Evolutionary conservation across 192 early-diverging fungal genomes (phyloP), one percentile per base, ranked within the genome.

Genomic region (Coemansia sp.): DNA sequence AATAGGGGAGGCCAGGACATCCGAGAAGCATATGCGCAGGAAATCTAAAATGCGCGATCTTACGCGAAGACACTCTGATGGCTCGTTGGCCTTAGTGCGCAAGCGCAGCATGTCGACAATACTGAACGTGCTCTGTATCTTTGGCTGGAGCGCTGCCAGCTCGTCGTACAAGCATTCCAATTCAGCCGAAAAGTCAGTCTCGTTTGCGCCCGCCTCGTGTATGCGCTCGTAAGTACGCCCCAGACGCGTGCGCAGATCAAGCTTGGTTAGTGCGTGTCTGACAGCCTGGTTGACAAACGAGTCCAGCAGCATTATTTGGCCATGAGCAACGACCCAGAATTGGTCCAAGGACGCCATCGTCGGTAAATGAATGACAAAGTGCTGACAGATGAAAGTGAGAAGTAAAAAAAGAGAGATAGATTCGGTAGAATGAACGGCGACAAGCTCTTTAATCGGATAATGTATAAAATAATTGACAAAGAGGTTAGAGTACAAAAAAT

Each of bases 211-310:
- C 15, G 29, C 61, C 2, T 7, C 30, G n/a, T 67, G 39, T 24
- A 13, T 18, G 15, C 58, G 69, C 44, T 75, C 53, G 4, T 75
- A 67, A 29, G 72, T n/a, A 20, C 67, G 65, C 12, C 67, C 69
- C 39, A 81, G 61, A 11, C 53, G 64, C 29, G 45, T 47, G 20
- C 74, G 78, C 61, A 75, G 65, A 12, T 44, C 44, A 15, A 81
- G 70, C 29, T 45, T 66, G 11, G 24, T 27, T 35, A 75, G 61
- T 3, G 73, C 66, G 37, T 69, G 61, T 16, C 78, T 64, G n/a
- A 59, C 60, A 27, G 78, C 69, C 34, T 73, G 73, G 55, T 81
- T 64, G 1, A 73, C 53, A 45, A 81, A 75, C 11, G 78, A 75
- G 39, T 81, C 78, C 11, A 81, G 67, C 22, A 81, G 64, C 74